Evolutionary conservation across 2,329 filamentous ascomycete species (phyloP).

Genomic region (Periconia sp.): DNA sequence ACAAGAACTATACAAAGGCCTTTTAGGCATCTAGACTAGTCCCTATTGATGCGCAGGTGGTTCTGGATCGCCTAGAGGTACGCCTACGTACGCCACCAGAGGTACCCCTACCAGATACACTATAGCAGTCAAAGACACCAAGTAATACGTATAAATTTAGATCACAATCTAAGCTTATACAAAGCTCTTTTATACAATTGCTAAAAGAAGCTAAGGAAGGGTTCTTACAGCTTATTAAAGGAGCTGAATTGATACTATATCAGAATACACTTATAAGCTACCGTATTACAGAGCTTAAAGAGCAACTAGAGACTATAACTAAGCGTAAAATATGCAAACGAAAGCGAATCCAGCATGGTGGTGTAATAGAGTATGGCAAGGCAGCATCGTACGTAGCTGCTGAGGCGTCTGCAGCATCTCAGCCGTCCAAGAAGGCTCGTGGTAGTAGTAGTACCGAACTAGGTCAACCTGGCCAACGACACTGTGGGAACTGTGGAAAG

Average conservation of each 20-base stretch:
- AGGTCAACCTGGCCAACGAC: no score
- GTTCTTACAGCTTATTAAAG: slow-evolving; percentile 14
- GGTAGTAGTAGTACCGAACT: no score
- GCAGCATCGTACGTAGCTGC: slow-evolving; percentile 14
- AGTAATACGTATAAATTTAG: slow-evolving; percentile 14
- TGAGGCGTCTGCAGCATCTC: slow-evolving; percentile 16
- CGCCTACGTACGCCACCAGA: slow-evolving; percentile 12
- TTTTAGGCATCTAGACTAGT: slow-evolving; percentile 12
- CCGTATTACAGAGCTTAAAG: no score
- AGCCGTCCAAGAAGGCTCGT: no score
- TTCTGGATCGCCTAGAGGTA: slow-evolving; percentile 11
- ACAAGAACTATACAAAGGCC: slow-evolving; percentile 7
- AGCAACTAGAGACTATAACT: slow-evolving; percentile 14
- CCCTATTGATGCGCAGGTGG: slow-evolving; percentile 4
- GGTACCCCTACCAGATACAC: slow-evolving; percentile 6
- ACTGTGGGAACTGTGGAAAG: no score
- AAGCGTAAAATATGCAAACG: slow-evolving; percentile 20
- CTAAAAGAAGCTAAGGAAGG: slow-evolving; percentile 2
- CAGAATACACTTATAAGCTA: slow-evolving; percentile 5
- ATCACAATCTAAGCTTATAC: slow-evolving; percentile 19
- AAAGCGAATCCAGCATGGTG: slow-evolving; percentile 20
- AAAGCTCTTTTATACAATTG: slow-evolving; percentile 6
- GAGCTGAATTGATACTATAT: slow-evolving; percentile 10
- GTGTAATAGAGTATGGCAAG: slow-evolving; percentile 21
- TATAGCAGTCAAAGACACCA: slow-evolving; percentile 16